Evolutionary conservation across 2,329 filamentous ascomycete species (phyloP), one percentile per base, ranked within the genome.

Genomic region (Arthrobotrys entomopaga): DNA sequence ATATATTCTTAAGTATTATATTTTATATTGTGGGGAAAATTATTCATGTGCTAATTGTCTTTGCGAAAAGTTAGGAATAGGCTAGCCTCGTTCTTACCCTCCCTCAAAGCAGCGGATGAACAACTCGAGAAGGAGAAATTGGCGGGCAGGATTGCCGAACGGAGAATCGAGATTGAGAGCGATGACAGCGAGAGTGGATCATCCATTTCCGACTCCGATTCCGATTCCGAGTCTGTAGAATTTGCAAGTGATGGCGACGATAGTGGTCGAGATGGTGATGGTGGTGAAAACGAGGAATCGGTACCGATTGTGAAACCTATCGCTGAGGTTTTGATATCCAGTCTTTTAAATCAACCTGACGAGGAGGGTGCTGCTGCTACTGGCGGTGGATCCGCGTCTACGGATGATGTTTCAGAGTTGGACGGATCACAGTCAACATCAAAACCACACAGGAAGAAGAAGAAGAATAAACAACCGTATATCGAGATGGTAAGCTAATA

Each of bases 31-130:
- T 15, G 7, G 13, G 15, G 16, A 6, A 20, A 11, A 22, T 34
- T 42, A 7, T 40, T 48, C 43, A 20, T 40, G 26, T 59, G 40
- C 69, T 73, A 48, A 73, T 65, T 56, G 16, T 38, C 26, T 42
- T 54, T 5, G 6, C 13, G 16, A 52, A 58, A 50, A 74, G 70
- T 74, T 52, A 74, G 63, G 34, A 74, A 74, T 40, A 81, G 82
- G 34, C 78, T 84, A 50, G 81, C 82, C 38, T 78, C 80, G 19
- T 83, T 84, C 65, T 77, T 84, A 29, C 83, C 83, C 4, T 78
- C 82, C 46, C 70, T 84, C 29, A 81, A 80, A 64, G 82, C 81
- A 19, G 82, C 83, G 8, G 84, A 84, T 67, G 80, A 81, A 38
- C 79, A 82, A 61, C 78, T 84, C 11, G 82, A 83, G 74, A 77